phyloP scores from a whole-genome alignment of 1,284 basidiomycete genomes.

The Cryptococcus jaspeensis region DNA sequence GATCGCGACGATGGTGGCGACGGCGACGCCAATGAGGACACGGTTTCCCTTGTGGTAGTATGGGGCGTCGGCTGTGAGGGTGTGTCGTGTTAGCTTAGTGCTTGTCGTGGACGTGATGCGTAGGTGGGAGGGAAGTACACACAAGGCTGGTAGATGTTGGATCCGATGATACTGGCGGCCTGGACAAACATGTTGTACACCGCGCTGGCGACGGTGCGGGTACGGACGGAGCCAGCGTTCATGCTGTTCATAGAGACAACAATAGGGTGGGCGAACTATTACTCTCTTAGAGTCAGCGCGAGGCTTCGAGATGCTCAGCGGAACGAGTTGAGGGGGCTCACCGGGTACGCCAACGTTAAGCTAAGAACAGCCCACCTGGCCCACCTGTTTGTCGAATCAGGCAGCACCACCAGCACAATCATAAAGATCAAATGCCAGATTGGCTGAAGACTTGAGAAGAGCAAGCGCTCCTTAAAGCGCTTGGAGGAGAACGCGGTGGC shows the following conservation, averaged over 20 bases:
- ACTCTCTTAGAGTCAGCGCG: no score
- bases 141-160: conserved; percentile 32
- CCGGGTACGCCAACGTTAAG: conserved; percentile 23
- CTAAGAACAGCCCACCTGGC: conserved; percentile 23
- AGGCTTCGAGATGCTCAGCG: not conserved
- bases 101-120: not conserved
- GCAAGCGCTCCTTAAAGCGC: conserved; percentile 17
- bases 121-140: not conserved
- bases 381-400: conserved; percentile 22
- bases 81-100: conserved; percentile 18
- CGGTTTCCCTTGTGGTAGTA: conserved; percentile 39
- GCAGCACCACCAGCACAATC: conserved; percentile 33
- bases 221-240: conserved; percentile 42
- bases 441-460: conserved; percentile 20
- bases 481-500: conserved; percentile 31
- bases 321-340: no score
- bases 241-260: conserved; percentile 31
- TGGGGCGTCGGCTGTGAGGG: conserved; percentile 17
- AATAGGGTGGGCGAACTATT: conserved; percentile 29
- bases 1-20: conserved; percentile 10
- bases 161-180: conserved; percentile 27
- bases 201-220: conserved; percentile 37
- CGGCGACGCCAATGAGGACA: conserved; percentile 31
- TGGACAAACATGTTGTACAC: conserved; percentile 47
- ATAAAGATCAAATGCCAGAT: conserved; percentile 38